phyloP scores from a whole-genome alignment of 768 basidiomycete genomes.

The Pleurotus platypus region DNA sequence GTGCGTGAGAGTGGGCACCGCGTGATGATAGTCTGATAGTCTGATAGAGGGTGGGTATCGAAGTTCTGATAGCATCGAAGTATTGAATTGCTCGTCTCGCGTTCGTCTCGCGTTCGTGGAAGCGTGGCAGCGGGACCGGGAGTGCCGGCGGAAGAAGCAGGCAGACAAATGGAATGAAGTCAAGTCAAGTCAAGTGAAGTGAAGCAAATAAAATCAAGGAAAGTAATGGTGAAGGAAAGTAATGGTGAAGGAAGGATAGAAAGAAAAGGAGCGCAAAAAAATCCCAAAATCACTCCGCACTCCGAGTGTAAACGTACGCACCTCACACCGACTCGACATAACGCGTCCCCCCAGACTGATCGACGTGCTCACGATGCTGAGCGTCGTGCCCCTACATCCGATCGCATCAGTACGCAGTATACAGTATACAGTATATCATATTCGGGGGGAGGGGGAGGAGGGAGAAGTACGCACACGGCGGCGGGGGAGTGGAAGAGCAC shows the following conservation, averaged over 20 bases:
- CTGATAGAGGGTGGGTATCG: too few relatives aligned
- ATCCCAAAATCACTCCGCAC: not conserved
- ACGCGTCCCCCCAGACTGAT: slow-evolving; percentile 65
- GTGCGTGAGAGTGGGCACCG: too few relatives aligned
- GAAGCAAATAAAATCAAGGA: not conserved
- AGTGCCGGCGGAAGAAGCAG: not conserved
- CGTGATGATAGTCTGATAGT: too few relatives aligned
- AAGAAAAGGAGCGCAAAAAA: not conserved
- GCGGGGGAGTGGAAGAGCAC: slow-evolving; percentile 70
- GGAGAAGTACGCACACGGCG: slow-evolving; percentile 41
- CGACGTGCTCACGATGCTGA: slow-evolving; percentile 61
- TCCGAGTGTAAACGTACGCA: slow-evolving; percentile 21
- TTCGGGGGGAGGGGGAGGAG: too few relatives aligned
- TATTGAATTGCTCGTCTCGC: too few relatives aligned
- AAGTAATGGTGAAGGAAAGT: too few relatives aligned
- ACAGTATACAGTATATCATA: too few relatives aligned
- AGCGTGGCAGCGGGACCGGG: not conserved
- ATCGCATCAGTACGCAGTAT: slow-evolving; percentile 41
- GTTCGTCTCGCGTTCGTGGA: too few relatives aligned
- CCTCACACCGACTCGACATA: slow-evolving; percentile 73
- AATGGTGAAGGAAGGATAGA: too few relatives aligned
- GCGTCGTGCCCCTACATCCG: slow-evolving; percentile 35
- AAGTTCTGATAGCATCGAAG: too few relatives aligned
- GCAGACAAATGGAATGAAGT: not conserved
- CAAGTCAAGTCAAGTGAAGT: not conserved